Evolutionary conservation across 164 flowering plant species (phyloP).

Genomic region (Brasenia schreberi): DNA sequence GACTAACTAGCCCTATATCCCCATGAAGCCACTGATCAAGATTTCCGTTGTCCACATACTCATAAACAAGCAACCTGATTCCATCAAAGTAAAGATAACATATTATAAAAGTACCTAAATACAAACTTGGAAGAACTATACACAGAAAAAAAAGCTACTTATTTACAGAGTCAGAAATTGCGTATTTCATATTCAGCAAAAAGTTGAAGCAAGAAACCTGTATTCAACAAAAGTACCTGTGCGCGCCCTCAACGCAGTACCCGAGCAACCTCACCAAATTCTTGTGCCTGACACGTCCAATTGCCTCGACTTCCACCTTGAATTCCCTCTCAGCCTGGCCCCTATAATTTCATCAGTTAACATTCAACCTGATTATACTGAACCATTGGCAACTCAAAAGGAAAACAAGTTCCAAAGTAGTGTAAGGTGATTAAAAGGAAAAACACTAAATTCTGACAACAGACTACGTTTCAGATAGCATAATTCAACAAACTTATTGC

Average conservation of each 20-base stretch:
- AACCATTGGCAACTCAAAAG: background rate
- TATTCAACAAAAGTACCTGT: conserved; percentile 36
- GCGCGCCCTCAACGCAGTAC: conserved; percentile 95
- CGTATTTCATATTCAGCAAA: too few relatives aligned
- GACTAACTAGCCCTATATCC: conserved; percentile 82
- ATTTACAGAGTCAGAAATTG: too few relatives aligned
- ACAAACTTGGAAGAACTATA: background rate
- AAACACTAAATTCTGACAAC: too few relatives aligned
- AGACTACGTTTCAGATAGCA: too few relatives aligned
- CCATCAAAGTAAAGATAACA: conserved; percentile 1
- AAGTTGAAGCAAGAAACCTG: too few relatives aligned
- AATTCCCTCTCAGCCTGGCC: conserved; percentile 97
- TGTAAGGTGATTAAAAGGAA: too few relatives aligned
- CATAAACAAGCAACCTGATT: conserved; percentile 92
- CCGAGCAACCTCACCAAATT: conserved; percentile 93
- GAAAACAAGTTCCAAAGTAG: too few relatives aligned
- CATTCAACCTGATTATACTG: conserved; percentile 5
- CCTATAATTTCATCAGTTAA: conserved; percentile 18
- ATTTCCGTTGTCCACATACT: conserved; percentile 88
- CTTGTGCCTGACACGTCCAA: conserved; percentile 98
- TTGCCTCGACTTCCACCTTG: conserved; percentile 86
- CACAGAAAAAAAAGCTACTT: too few relatives aligned
- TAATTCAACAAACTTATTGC: too few relatives aligned
- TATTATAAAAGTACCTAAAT: background rate
- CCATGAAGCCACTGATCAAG: conserved; percentile 98